Percentiles rank a stretch among this genome's conserved stretches.
Conservation (phyloP, 2,329 filamentous ascomycete genomes). For the Diaporthe batatas region DNA sequence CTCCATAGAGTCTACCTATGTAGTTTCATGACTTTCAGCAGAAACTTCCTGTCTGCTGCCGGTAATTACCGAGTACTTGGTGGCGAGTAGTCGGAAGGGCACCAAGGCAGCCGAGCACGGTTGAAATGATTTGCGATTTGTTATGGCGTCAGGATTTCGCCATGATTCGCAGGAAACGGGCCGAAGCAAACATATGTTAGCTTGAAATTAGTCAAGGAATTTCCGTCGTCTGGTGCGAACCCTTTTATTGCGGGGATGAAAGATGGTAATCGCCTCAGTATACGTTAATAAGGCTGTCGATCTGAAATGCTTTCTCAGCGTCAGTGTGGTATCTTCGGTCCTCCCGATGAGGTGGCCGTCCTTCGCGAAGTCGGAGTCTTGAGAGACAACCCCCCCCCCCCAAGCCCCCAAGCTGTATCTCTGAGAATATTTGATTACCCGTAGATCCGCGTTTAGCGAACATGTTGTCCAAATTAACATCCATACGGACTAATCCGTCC, state of each 20-base stretch:
- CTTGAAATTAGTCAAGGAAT: constrained; percentile 46
- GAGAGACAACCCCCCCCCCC: constrained; percentile 46
- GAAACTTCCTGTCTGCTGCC: constrained; percentile 45
- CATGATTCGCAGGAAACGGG: neutral
- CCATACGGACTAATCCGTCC: constrained; percentile 47
- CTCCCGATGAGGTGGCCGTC: constrained; percentile 46
- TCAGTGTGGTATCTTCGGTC: too few species aligned
- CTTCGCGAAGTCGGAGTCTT: constrained; percentile 45
- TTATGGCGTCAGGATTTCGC: neutral
- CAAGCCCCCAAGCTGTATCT: constrained; percentile 47
- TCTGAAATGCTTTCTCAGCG: too few species aligned
- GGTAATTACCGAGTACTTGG: constrained; percentile 43
- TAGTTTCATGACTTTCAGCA: constrained; percentile 47
- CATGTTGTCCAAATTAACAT: constrained; percentile 48
- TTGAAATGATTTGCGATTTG: constrained; percentile 11
- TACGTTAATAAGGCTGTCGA: too few species aligned
- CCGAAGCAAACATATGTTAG: constrained; percentile 44
- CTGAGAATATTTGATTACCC: constrained; percentile 43
- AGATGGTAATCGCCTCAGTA: too few species aligned
- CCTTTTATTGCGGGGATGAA: too few species aligned
- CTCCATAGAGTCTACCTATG: constrained; percentile 46
- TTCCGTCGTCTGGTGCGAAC: constrained; percentile 42
- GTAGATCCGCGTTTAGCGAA: constrained; percentile 45
- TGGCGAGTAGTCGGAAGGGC: constrained; percentile 43
- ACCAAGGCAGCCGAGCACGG: neutral